Percentiles rank a stretch among this genome's conserved stretches.
Conservation (phyloP, 805 yeast species). For the Candida germanica region DNA sequence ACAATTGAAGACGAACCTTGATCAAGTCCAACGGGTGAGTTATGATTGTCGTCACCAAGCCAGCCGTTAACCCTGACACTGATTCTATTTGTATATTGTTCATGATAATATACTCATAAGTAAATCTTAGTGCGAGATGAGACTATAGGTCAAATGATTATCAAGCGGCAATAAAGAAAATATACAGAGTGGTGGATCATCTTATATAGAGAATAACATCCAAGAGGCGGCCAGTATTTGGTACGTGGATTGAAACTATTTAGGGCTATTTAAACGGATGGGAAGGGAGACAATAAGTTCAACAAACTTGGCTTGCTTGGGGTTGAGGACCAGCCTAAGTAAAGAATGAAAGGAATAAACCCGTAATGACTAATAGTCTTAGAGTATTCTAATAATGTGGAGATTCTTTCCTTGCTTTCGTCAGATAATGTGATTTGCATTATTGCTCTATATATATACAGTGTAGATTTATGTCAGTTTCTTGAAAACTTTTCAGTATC, state of each 20-base stretch:
- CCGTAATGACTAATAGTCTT: constrained; percentile 92
- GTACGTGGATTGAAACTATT: background rate
- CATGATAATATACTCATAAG: too few species aligned
- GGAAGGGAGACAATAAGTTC: constrained; percentile 74
- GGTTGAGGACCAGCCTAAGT: constrained; percentile 71
- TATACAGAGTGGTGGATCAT: too few species aligned
- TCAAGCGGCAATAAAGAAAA: too few species aligned
- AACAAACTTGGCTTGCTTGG: constrained; percentile 81
- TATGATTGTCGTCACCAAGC: constrained; percentile 70
- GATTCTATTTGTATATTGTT: constrained; percentile 41
- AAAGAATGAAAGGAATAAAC: constrained; percentile 92
- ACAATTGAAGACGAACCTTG: constrained; percentile 78
- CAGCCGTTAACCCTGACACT: constrained; percentile 75
- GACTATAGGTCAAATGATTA: background rate
- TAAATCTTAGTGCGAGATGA: constrained; percentile 1
- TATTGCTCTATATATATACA: constrained; percentile 1
- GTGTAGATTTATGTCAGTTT: background rate
- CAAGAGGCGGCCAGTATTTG: too few species aligned
- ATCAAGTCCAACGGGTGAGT: constrained; percentile 90
- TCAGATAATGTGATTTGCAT: constrained; percentile 40
- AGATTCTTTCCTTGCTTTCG: constrained; percentile 75
- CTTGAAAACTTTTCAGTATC: constrained; percentile 6
- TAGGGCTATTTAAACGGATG: constrained; percentile 51
- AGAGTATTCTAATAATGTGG: constrained; percentile 76
- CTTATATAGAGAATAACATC: too few species aligned